Conservation (phyloP, 352 stramenopile species). For the Globisporangium middletonii region DNA sequence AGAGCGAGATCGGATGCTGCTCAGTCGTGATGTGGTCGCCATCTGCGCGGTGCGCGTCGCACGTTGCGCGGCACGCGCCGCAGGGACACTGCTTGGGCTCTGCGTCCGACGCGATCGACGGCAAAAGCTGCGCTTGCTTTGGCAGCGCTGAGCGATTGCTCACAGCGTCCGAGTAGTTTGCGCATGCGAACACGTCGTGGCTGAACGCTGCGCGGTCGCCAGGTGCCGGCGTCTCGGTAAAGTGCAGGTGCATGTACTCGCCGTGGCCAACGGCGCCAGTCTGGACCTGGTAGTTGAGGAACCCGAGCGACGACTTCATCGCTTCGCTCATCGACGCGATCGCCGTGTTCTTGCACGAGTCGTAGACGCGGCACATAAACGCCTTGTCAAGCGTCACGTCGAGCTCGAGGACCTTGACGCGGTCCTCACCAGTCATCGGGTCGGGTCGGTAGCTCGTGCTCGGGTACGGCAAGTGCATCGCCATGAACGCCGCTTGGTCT, state of each 20-base stretch:
- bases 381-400: slow-evolving; percentile 66
- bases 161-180: slow-evolving; percentile 69
- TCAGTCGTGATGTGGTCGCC: slow-evolving; percentile 43
- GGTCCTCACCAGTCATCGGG: slow-evolving; percentile 65
- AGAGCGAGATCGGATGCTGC: slow-evolving; percentile 62
- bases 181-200: slow-evolving; percentile 60
- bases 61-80: slow-evolving; percentile 60
- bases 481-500: slow-evolving; percentile 64
- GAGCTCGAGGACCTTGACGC: slow-evolving; percentile 76
- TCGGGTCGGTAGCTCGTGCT: slow-evolving; percentile 67
- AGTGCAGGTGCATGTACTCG: slow-evolving; percentile 80
- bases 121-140: slow-evolving; percentile 55
- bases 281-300: slow-evolving; percentile 88
- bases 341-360: slow-evolving; percentile 82
- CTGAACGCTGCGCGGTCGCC: slow-evolving; percentile 26
- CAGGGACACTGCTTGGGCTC: slow-evolving; percentile 73
- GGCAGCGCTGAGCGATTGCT: slow-evolving; percentile 30
- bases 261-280: slow-evolving; percentile 82
- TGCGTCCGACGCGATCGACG: slow-evolving; percentile 45
- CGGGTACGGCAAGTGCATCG: slow-evolving; percentile 55
- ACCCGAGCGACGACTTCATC: slow-evolving; percentile 81
- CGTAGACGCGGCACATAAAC: slow-evolving; percentile 74
- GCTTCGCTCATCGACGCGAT: slow-evolving; percentile 64
- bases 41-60: slow-evolving; percentile 32
- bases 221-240: slow-evolving; percentile 19